These are phyloP conservation scores for Tetradesmus lagerheimii DNA, from an alignment of 139 green algal genomes.

Conservation along the genomic window DNA sequence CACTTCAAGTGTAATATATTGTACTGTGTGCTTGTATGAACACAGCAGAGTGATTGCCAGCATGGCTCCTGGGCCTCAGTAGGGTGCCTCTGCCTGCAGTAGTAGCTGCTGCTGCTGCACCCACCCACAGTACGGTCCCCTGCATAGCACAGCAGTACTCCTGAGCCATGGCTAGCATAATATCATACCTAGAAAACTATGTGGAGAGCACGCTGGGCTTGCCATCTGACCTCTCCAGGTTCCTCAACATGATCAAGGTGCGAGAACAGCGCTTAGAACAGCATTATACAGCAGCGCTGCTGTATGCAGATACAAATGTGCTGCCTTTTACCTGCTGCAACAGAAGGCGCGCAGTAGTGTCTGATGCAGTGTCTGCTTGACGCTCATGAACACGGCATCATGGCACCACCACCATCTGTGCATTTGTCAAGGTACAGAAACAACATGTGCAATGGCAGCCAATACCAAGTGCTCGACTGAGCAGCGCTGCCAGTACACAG, in stretches of 20 bases:
- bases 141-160: background rate
- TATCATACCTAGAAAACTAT: constrained; percentile 83
- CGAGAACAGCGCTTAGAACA: constrained; percentile 43
- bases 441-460: too few species aligned
- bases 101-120: background rate
- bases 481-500: constrained; percentile 46
- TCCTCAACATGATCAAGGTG: constrained; percentile 76
- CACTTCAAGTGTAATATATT: too few species aligned
- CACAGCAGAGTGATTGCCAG: background rate
- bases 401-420: background rate
- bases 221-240: constrained; percentile 77
- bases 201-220: constrained; percentile 73
- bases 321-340: background rate
- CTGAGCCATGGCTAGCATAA: constrained; percentile 59
- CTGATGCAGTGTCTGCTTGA: background rate
- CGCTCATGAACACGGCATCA: background rate
- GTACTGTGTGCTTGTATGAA: too few species aligned
- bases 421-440: too few species aligned
- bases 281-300: background rate
- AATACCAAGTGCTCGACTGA: too few species aligned
- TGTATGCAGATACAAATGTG: background rate
- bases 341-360: background rate
- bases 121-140: background rate
- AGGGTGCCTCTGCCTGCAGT: background rate
- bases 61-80: background rate